Evolutionary conservation across 179 eudicot genomes (phyloP), one percentile per base, ranked within the genome.

Genomic region (Corrigiola litoralis): DNA sequence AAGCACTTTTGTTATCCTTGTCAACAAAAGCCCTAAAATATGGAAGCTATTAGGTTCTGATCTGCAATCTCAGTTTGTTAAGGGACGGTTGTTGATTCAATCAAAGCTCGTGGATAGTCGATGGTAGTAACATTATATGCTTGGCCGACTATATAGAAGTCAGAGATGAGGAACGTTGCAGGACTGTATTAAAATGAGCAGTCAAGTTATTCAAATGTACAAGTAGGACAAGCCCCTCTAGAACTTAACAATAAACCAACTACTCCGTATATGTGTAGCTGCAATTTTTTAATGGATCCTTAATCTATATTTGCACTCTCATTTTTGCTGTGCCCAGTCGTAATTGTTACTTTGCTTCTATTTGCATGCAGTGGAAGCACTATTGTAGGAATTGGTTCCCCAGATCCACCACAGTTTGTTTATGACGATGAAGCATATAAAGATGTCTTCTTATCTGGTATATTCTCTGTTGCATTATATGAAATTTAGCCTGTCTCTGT

Each of bases 351-450:
- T 32, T 37, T 45, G 24, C 41, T 51, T 75, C 13, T 65, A 29
- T 48, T 63, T 33, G 16, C n/a, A 65, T 83, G 79, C 87, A 94
- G 99, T 78, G 97, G 99, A 73, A 90, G 97, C 80, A 90, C 99
- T 34, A 94, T 94, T 55, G 97, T 94, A 40, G 96, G 97, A 24
- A 76, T 94, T 59, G 99, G 99, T 24, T 90, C 99, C 72, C 95
- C 95, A 33, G 95, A 94, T 65, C 95, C 97, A 36, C 99, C 99
- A 5, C 95, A 86, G 32, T 90, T 94, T 77, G 50, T 94, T 47
- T 94, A 94, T 63, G 95, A 90, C 56, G 97, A 94, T 25, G 97
- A 94, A 58, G 97, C 82, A n/a, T 94, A 86, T 75, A 82, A 90
- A 77, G 91, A 90, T 47, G 90, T 90, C 27, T 94, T 94, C 69